Evolutionary conservation across 495 filamentous ascomycete species (phyloP), one percentile per base, ranked within the genome.

Genomic region (Aspergillus carlsbadensis): DNA sequence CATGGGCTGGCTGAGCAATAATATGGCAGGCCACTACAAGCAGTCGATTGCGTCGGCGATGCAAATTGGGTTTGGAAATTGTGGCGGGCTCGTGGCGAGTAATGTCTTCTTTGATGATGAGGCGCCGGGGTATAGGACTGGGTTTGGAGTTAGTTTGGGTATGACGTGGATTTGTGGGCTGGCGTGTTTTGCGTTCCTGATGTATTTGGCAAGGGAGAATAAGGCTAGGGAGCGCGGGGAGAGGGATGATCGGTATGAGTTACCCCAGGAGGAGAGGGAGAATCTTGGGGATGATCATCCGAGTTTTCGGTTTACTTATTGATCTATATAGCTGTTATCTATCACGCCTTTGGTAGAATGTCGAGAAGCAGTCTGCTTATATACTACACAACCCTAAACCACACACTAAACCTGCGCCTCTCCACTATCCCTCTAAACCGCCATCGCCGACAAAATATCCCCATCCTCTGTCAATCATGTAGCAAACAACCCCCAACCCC

Each of bases 281-380:
- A 86, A 86, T 58, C 69, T 85, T 51, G 84, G 83, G 0, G 84
- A 87, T 61, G 81, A 79, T 51, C 80, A 84, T 69, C 84, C 83
- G 6, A 69, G 69, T 21, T 84, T 83, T 56, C 64, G 81, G 50
- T 85, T 80, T 58, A 79, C 74, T 15, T 77, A 78, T 63, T 79
- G 59, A 24, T 31, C 13, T 45, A 43, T 17, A 7, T n/a, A 41
- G 10, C 35, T 37, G 13, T 10, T 13, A 34, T 34, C 6, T 34
- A 34, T 15, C 35, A 37, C 13, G 35, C 26, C 26, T 29, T n/a
- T n/a, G n/a, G n/a, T n/a, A n/a, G n/a, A n/a, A 29, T 29, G 26
- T 29, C 26, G 3, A 29, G 26, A 29, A 8, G 26, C 26, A 29
- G 26, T 3, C n/a, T n/a, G n/a, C n/a, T n/a, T n/a, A n/a, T n/a